These are phyloP conservation scores for Zarea fungicola DNA, from an alignment of 2,329 filamentous ascomycete genomes.

Conservation along the genomic window DNA sequence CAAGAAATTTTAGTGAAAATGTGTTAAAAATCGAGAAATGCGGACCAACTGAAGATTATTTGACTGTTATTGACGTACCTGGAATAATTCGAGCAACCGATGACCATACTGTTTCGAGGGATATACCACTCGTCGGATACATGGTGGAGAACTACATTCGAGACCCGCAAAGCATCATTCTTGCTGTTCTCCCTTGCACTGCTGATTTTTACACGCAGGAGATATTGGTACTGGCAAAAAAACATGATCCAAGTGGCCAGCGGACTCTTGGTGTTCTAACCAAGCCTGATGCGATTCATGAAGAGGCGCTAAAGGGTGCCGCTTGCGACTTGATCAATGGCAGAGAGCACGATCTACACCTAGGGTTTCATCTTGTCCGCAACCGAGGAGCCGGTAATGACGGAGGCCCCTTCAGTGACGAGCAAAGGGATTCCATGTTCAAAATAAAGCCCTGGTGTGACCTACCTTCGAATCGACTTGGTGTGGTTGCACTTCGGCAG, in stretches of 20 bases:
- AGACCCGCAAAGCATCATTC: conserved; percentile 38
- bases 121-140: conserved; percentile 39
- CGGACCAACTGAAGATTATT: conserved; percentile 39
- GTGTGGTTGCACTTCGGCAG: conserved; percentile 19
- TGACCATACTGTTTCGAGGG: conserved; percentile 37
- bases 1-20: conserved; percentile 40
- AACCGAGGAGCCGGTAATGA: conserved; percentile 22
- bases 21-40: conserved; percentile 35
- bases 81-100: conserved; percentile 43
- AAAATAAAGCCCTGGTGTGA: neutral
- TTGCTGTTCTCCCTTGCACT: conserved; percentile 35
- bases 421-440: neutral
- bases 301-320: conserved; percentile 15
- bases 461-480: conserved; percentile 20
- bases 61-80: conserved; percentile 51
- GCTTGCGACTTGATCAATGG: conserved; percentile 16
- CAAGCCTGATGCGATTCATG: conserved; percentile 38
- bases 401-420: neutral
- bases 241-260: conserved; percentile 29
- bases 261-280: conserved; percentile 42
- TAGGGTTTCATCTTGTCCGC: conserved; percentile 21
- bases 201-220: conserved; percentile 41
- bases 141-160: conserved; percentile 45
- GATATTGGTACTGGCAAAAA: conserved; percentile 35
- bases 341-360: conserved; percentile 15